Base-by-base conservation (phyloP, 139 green algal genomes). In the Klebsormidium nitens region DNA sequence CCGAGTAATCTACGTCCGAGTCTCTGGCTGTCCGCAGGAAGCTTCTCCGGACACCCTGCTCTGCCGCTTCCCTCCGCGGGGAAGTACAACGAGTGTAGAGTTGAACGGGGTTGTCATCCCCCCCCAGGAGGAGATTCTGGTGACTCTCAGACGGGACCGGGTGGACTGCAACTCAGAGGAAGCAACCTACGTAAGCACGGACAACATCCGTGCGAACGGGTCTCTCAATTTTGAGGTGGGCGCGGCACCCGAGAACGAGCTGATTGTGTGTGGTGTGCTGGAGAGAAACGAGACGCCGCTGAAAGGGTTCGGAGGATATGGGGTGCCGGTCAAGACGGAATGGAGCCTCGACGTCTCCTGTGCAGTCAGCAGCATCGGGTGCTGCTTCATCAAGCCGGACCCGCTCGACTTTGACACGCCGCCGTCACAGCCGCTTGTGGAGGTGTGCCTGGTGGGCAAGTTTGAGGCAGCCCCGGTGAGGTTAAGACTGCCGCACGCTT, bases 121-220 rank as follows among this genome's bases (percentile, higher is more conserved):
- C 31, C 66, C 66, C 11, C 67, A 32, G 38, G 66, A 74, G 34
- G 66, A 74, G 11, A 50, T 46, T 1, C 17, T 68, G 1, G 28
- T 74, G 2, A 31, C 49, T 0, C 34, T 74, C 3, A 34, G 66
- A 37, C 47, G 59, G 34, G 66, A 74, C 29, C 50, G 66, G 34
- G 42, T 68, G 0, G 49, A 70, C 26, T 67, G 50, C 34, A 36
- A 74, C 34, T 69, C 31, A 32, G 38, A 49, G 2, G 66, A 74
- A 66, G 66, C 66, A 23, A 74, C 66, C 34, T 74, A 69, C 47
- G 66, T 74, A 28, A 66, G 49, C 49, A 74, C 66, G 19, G 66
- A 74, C 29, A 66, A 44, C 19, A 23, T 59, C 32, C 38, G 66
- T 31, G 31, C 36, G 14, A 35, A 34, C 28, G 36, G 29, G 29